These are phyloP conservation scores for Populus tomentosa DNA, from an alignment of 441 rosid genomes.

Conservation along the genomic window DNA sequence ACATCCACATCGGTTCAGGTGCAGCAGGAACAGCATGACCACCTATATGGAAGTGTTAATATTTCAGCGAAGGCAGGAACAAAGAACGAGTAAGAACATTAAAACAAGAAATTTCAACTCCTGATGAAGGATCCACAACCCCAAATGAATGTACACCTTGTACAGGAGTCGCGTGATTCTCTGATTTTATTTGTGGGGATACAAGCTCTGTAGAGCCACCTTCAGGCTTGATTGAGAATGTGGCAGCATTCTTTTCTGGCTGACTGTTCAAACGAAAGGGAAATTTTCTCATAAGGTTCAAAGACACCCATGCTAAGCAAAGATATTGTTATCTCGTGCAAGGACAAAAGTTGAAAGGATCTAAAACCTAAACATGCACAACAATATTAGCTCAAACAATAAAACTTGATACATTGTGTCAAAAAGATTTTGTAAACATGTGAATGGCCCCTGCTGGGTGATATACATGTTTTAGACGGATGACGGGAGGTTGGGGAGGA, in stretches of 20 bases:
- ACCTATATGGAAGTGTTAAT: conserved; percentile 29
- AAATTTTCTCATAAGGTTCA: conserved; percentile 19
- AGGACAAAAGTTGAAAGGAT: conserved; percentile 11
- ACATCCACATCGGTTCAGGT: conserved; percentile 42
- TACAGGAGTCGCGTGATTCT: conserved; percentile 37
- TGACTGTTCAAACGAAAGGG: conserved; percentile 36
- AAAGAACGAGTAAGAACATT: not conserved
- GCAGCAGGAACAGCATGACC: conserved; percentile 28
- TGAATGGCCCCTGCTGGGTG: not conserved
- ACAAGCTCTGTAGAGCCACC: conserved; percentile 60
- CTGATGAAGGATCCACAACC: conserved; percentile 38
- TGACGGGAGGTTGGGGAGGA: not conserved
- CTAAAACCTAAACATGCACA: not conserved
- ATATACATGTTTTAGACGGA: not conserved
- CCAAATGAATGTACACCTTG: conserved; percentile 48
- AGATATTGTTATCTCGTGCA: not conserved
- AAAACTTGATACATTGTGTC: not conserved
- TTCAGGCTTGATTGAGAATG: conserved; percentile 40
- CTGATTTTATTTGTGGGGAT: conserved; percentile 56
- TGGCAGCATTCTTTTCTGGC: conserved; percentile 38
- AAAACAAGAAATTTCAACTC: conserved; percentile 33
- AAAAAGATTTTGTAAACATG: not conserved
- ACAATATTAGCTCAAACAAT: not conserved
- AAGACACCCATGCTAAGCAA: conserved; percentile 1
- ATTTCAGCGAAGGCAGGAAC: conserved; percentile 10